Base-by-base conservation (phyloP, 2,329 filamentous ascomycete species). In the Clonostachys chloroleuca region DNA sequence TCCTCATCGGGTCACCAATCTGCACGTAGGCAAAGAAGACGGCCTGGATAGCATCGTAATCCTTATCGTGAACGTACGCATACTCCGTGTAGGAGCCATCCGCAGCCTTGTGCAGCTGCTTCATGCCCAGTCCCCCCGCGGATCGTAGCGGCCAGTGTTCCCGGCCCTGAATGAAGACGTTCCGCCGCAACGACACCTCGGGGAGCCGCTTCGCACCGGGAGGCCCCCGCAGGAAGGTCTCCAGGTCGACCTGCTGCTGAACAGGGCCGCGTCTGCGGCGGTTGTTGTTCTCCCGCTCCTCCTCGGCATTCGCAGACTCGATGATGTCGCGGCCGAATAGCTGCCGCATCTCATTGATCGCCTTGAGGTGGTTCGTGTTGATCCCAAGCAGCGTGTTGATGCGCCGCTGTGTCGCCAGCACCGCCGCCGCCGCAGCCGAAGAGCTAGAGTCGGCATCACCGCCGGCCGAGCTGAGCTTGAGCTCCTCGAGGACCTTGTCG, bases 281-380 rank as follows among this genome's bases (percentile, higher is more conserved):
- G 17, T 59, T 58, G 12, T 59, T 58, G 44, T 45, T 44, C 52
- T 76, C 66, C 36, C 68, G 66, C 43, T 70, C 69, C 48, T 80
- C 75, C 49, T 80, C 77, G 7, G 65, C 69, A 14, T 72, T 62
- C 9, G 72, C 78, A 1, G 70, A 76, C 59, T 72, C 80, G 64
- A 77, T 86, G 59, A 71, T 79, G 47, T 74, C 81, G 53, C 69
- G 72, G 7, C 74, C 80, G 62, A 77, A 83, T 3, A 83, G 64
- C 33, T 69, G 72, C 44, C 77, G 86, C 90, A 99, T 96, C 70
- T 99, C 94, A 59, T 96, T 95, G 35, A 86, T 76, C 8, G 89
- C 89, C 61, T 92, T 92, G 12, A 99, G 78, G 56, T 91, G 82
- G 54, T 87, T 80, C 1, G 84, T 80, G 55, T 78, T 77, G 56